Percentiles rank a stretch among this genome's conserved stretches.
These are phyloP conservation scores for Ceratobasidium sp. DNA, from an alignment of 1,284 basidiomycete genomes.

Conservation along the genomic window DNA sequence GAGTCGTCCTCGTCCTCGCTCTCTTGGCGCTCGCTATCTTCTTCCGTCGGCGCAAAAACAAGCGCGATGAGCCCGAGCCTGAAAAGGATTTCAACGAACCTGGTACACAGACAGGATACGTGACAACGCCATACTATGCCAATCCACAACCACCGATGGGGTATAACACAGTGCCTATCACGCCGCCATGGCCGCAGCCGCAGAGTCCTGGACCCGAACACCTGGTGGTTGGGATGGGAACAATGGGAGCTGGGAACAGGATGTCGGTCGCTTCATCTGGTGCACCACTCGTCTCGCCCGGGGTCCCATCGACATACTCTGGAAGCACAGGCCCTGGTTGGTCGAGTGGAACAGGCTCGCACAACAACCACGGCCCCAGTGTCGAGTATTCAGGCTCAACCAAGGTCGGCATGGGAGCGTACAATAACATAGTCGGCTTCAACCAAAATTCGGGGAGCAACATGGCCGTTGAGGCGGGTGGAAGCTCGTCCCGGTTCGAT, in stretches of 20 bases:
- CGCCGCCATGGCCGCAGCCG: constrained; percentile 29
- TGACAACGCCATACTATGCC: background rate
- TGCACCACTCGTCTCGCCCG: constrained; percentile 36
- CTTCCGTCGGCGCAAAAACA: background rate
- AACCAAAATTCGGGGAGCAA: background rate
- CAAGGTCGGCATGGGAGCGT: background rate
- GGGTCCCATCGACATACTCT: constrained; percentile 2
- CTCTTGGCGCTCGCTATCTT: constrained; percentile 8
- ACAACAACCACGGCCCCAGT: background rate
- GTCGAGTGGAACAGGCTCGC: background rate
- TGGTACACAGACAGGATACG: background rate
- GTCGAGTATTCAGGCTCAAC: background rate
- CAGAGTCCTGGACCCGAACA: background rate
- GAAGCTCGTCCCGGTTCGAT: background rate
- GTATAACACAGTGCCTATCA: background rate
- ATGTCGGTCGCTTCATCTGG: constrained; percentile 24
- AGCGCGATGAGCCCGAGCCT: background rate
- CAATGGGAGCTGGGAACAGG: background rate
- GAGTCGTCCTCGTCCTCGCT: constrained; percentile 14
- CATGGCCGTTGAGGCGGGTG: constrained; percentile 9
- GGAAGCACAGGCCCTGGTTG: constrained; percentile 4
- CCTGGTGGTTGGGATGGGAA: background rate
- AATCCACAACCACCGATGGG: background rate
- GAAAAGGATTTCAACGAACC: background rate
- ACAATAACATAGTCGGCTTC: background rate